These are phyloP conservation scores for Ascomycota sp. DNA, from an alignment of 2,329 filamentous ascomycete species.

Conservation along the genomic window DNA sequence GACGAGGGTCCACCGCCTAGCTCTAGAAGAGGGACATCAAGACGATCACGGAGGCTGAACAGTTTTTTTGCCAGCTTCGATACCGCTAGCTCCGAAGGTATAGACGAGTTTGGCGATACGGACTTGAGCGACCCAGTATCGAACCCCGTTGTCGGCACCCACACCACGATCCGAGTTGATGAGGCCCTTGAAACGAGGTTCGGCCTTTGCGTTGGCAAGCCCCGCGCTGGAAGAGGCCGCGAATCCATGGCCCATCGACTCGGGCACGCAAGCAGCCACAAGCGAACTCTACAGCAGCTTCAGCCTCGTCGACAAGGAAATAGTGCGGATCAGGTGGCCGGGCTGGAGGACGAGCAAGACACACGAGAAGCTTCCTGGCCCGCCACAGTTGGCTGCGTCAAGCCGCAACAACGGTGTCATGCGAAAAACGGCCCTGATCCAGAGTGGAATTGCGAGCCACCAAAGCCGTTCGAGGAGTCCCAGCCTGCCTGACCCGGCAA, in stretches of 20 bases:
- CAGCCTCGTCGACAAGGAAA: constrained; percentile 14
- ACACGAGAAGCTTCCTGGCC: constrained; percentile 17
- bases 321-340: constrained; percentile 4
- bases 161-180: constrained; percentile 23
- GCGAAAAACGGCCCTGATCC: constrained; percentile 61
- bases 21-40: constrained; percentile 33
- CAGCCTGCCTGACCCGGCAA: constrained; percentile 35
- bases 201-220: constrained; percentile 15
- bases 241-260: constrained; percentile 8
- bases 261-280: constrained; percentile 13
- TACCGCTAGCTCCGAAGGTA: constrained; percentile 45
- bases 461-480: constrained; percentile 43
- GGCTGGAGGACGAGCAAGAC: constrained; percentile 13
- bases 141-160: constrained; percentile 44
- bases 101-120: constrained; percentile 37
- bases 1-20: constrained; percentile 54
- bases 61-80: constrained; percentile 80
- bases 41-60: constrained; percentile 55
- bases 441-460: constrained; percentile 55
- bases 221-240: constrained; percentile 21
- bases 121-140: constrained; percentile 47
- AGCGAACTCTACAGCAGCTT: constrained; percentile 26
- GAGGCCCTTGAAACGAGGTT: constrained; percentile 21
- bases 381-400: constrained; percentile 10
- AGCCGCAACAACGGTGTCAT: constrained; percentile 42